Base-by-base conservation (phyloP, 805 yeast species). In the Blastobotrys attinorum region DNA sequence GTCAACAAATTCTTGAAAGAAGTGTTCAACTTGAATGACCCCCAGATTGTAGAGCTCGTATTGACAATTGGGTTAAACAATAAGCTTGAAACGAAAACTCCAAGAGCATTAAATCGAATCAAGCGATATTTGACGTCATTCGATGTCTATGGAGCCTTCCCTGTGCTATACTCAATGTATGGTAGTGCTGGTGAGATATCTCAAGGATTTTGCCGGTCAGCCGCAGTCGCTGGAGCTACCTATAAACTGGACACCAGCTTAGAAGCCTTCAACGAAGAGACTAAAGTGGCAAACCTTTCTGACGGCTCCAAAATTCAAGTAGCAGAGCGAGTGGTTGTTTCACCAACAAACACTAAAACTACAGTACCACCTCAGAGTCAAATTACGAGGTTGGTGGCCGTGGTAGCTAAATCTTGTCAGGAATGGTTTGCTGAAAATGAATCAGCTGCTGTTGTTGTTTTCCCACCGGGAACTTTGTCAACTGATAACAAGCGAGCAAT, bases 161-260 rank as follows among this genome's bases (percentile, higher is more conserved):
- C 98, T 2, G 94, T 85, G 10, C 71, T 90, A 68, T 81, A 81
- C 55, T 83, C 95, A 40, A 90, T 87, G 69, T 90, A 81, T 65
- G 98, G 97, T 45, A 94, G 96, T 2, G 89, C 95, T 0, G 96
- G 97, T 42, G 98, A 90, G 64, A 69, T 90, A 22, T 81, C 95
- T 13, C 98, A 90, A 66, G 98, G 97, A 1, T 90, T 92, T 63
- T 90, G 97, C 66, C 75, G 98, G 55, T 83, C 95, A 46, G 97
- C 97, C 3, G 98, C 98, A 11, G 97, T 90, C 49, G 97, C 92
- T 16, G 97, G 97, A 43, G 83, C 97, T 43, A 86, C 94, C 27
- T 90, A 92, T 66, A 87, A 88, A 62, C 70, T 90, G 44, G 79
- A 81, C 58, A 81, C 92, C 13, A 66, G 71, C 32, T 63, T 90